Conservation (phyloP, 768 basidiomycete genomes). For the Boletellus sp. region DNA sequence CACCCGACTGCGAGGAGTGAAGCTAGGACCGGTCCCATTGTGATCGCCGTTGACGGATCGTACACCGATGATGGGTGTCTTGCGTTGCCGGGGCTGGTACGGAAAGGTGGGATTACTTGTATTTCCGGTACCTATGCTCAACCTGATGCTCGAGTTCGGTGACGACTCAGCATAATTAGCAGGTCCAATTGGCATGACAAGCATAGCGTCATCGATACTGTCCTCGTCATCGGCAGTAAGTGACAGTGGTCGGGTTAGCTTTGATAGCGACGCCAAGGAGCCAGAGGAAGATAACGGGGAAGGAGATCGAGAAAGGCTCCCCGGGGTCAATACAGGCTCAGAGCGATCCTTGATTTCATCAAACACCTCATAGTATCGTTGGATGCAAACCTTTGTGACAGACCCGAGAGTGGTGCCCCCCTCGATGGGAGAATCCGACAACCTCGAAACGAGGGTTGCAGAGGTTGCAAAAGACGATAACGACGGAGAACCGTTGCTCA, state of each 20-base stretch:
- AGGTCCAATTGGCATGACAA: conserved; percentile 68
- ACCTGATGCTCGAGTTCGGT: conserved; percentile 8
- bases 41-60: conserved; percentile 36
- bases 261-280: conserved; percentile 24
- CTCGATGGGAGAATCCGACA: conserved; percentile 33
- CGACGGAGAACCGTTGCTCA: conserved; percentile 29
- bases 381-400: conserved; percentile 73
- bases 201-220: conserved; percentile 71
- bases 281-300: conserved; percentile 25
- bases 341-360: conserved; percentile 73
- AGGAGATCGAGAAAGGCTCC: conserved; percentile 24
- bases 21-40: conserved; percentile 23
- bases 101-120: conserved; percentile 9
- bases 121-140: conserved; percentile 24
- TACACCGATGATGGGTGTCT: conserved; percentile 22
- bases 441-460: conserved; percentile 18
- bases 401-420: conserved; percentile 64
- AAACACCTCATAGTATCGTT: conserved; percentile 82
- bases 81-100: conserved; percentile 43
- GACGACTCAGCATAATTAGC: conserved; percentile 12
- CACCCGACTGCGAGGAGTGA: conserved; percentile 40
- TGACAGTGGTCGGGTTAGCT: conserved; percentile 19
- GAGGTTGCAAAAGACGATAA: conserved; percentile 13
- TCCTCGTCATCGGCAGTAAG: conserved; percentile 57
- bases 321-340: conserved; percentile 46